These are phyloP conservation scores for Cutaneotrichosporon arboriforme DNA, from an alignment of 1,284 basidiomycete genomes.

Conservation along the genomic window DNA sequence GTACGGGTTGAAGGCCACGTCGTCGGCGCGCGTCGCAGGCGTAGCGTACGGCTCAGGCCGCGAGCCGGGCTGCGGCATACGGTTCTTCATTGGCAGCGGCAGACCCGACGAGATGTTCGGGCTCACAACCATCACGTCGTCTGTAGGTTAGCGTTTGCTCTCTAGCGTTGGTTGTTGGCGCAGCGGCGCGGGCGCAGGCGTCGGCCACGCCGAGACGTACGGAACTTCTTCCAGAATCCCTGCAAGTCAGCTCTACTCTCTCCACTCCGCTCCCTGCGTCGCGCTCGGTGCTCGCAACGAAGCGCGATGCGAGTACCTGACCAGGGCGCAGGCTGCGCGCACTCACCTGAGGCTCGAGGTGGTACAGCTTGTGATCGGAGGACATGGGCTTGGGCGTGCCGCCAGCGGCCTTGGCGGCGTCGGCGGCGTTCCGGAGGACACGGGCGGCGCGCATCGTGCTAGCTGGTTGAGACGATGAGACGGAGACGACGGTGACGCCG, in stretches of 20 bases:
- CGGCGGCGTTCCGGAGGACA: constrained; percentile 32
- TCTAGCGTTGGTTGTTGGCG: too few species aligned
- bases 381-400: constrained; percentile 45
- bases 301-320: not conserved
- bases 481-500: not conserved
- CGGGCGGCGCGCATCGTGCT: constrained; percentile 20
- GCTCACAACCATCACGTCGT: constrained; percentile 53
- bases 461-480: not conserved
- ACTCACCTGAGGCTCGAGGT: constrained; percentile 66
- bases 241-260: constrained; percentile 18
- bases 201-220: constrained; percentile 67
- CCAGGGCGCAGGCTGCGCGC: not conserved
- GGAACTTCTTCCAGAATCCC: constrained; percentile 90
- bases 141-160: too few species aligned
- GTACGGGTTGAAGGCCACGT: constrained; percentile 55
- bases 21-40: constrained; percentile 75
- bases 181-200: constrained; percentile 55
- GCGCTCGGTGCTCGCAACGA: too few species aligned
- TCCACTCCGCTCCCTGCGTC: too few species aligned
- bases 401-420: constrained; percentile 29
- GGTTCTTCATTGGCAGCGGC: constrained; percentile 66
- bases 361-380: constrained; percentile 79
- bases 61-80: constrained; percentile 80
- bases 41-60: constrained; percentile 78
- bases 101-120: constrained; percentile 87